Base-by-base conservation (phyloP, 768 basidiomycete genomes). In the Amylocystis lapponica region DNA sequence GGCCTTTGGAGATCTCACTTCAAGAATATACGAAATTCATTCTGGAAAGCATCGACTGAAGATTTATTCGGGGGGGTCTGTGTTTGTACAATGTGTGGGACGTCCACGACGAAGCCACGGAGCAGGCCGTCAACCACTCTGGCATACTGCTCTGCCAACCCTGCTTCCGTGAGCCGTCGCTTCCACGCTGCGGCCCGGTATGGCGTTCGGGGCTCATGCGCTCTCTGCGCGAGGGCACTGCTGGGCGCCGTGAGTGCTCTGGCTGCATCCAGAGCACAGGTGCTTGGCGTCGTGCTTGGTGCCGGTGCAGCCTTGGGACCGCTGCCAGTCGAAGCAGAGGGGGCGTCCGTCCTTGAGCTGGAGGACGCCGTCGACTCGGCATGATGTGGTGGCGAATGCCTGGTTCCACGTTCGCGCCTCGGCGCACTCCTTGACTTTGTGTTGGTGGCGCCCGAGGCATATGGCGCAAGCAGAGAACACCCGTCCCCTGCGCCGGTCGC, bases 231-330 rank as follows among this genome's bases (percentile, higher is more conserved):
- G 38, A 26, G 38, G 38, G 38, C 38, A 39, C 13, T 13, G 9
- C 25, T 39, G 38, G 23, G 38, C 38, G 4, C 38, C 38, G 25
- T 39, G 38, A 14, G 23, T 29, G 12, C 17, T 11, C 13, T 14
- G 25, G n/a, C n/a, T 25, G 25, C 38, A 39, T 22, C 38, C 38
- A 13, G 38, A 39, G 27, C 38, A 39, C 10, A 26, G 25, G 38
- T 39, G 38, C 14, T 36, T 36, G 8, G 6, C 20, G 17, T 36
- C 35, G n/a, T 29, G 38, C 4, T 16, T 10, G 4, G 23, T 20
- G 22, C 38, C 23, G 38, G n/a, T 12, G 27, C 38, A 39, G 22
- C 38, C 38, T 14, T 5, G 4, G 11, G 14, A 12, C 5, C 38
- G 25, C 23, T 39, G 38, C 38, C 38, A 39, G 38, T 39, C 38